phyloP scores from a whole-genome alignment of 2,329 filamentous ascomycete species.

The Cordyceps javanica region DNA sequence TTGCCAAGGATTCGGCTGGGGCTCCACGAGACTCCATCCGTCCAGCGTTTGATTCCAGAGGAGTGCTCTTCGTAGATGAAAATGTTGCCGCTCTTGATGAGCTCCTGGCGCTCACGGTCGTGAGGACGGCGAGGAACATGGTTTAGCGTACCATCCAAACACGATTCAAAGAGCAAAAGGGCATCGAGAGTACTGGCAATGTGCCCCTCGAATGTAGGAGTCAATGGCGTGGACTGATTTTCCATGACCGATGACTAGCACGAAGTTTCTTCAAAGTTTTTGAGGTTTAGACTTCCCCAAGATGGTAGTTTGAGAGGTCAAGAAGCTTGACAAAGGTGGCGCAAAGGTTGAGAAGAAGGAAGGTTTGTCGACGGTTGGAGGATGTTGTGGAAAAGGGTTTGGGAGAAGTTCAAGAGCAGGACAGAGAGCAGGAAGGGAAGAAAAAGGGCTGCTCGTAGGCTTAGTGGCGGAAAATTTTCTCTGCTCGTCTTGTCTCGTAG shows the following conservation, averaged over 20 bases:
- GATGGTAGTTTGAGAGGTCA: not conserved
- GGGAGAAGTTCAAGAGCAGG: not conserved
- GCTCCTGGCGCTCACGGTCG: conserved; percentile 68
- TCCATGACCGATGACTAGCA: conserved; percentile 21
- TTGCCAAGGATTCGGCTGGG: conserved; percentile 81
- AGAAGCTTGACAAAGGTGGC: too few species aligned
- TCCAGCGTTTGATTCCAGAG: conserved; percentile 91
- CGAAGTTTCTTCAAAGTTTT: not conserved
- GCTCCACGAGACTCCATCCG: conserved; percentile 85
- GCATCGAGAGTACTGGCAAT: conserved; percentile 68
- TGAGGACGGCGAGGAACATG: conserved; percentile 81
- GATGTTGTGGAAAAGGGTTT: too few species aligned
- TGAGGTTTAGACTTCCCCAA: not conserved
- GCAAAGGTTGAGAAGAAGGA: not conserved
- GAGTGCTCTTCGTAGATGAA: conserved; percentile 91
- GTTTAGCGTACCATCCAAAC: conserved; percentile 60
- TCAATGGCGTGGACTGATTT: conserved; percentile 32
- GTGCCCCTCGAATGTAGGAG: conserved; percentile 62
- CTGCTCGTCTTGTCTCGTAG: not conserved
- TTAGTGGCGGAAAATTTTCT: not conserved
- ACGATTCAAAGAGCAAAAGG: conserved; percentile 73
- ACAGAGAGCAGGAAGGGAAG: not conserved
- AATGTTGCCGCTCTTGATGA: conserved; percentile 78
- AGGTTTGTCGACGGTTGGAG: too few species aligned
- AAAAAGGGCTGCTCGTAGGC: not conserved